Evolutionary conservation across 805 yeast genomes (phyloP), one percentile per base, ranked within the genome.

Genomic region (Spathaspora arborariae): DNA sequence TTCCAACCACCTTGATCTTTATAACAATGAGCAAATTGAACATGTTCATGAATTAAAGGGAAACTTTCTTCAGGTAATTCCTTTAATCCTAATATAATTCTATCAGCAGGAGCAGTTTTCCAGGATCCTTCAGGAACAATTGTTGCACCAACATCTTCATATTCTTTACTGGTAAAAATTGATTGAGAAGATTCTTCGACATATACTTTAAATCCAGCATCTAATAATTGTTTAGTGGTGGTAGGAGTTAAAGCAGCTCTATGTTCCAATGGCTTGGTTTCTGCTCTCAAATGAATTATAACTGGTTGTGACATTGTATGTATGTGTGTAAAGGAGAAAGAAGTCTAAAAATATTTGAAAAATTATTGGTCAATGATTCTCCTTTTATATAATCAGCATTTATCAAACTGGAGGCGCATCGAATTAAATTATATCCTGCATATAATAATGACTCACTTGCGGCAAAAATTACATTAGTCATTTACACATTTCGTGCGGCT

Each of bases 1-100:
- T 88, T 72, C 99, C 99, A 94, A 44, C 99, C 99, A 52, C 73
- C 96, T 74, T 94, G 99, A 71, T 92, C 80, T 74, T 94, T 94
- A 74, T 94, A 94, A 74, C 99, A 94, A 70, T 94, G 99, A 39
- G 99, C 99, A 71, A 94, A 94, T 72, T 94, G 98, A 55, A 94
- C 88, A 69, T 94, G 99, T 67, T 91, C 96, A 65, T 94, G 98
- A 44, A 86, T 79, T 51, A 94, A 79, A 18, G 99, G 99, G 81
- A 92, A 94, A 24, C 81, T 75, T 51, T 84, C 86, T 69, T 91
- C 97, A 35, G 96, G 97, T 62, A 94, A 77, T 68, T 94, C 99
- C 71, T 94, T 94, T 72, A 94, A 81, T 0, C 99, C 99, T 56
- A 88, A 75, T 55, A 94, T 88, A 52, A 92, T 81, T 64, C 97